Evolutionary conservation across 768 basidiomycete genomes (phyloP), one percentile per base, ranked within the genome.

Genomic region (Boletus coccyginus): DNA sequence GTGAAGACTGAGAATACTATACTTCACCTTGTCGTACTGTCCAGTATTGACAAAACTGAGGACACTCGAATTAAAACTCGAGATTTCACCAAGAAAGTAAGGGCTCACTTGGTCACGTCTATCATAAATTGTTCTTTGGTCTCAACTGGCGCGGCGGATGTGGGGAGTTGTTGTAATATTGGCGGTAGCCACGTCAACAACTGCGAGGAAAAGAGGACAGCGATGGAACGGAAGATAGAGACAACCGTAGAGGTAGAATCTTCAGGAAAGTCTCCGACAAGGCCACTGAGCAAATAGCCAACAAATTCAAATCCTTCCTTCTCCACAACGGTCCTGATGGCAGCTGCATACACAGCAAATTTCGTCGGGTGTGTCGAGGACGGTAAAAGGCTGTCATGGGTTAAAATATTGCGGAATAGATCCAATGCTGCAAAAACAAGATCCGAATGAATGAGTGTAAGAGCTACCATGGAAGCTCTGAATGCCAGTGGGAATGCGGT

Each of bases 241-340:
- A 92, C 84, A 44, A 95, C 86, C 36, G 76, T 69, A 10, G 88
- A 79, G 7, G 85, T 77, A 4, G 86, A 81, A 56, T 98, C 96
- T 67, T 93, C 93, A 5, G 92, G 92, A 69, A 95, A 98, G 58
- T 90, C 87, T 21, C 88, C 86, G 5, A 92, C 85, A 29, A 98
- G 77, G 5, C 97, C 96, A 19, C 79, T 74, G 50, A 98, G 75
- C 31, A 94, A 70, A 59, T 83, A 83, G 14, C 81, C 80, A 16
- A 91, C 68, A 16, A 98, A 77, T 62, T 83, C 81, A 52, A 81
- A 80, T 5, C 94, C 93, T 68, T 91, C 85, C 59, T 85, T 84
- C 52, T 83, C 78, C 45, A 94, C 70, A 36, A 83, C 80, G 5
- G 70, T 71, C 31, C 78, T 78, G 62, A 94, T 90, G 41, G 84